Evolutionary conservation across 306 rosid species (phyloP).

Genomic region (apple (Malus domestica)): DNA sequence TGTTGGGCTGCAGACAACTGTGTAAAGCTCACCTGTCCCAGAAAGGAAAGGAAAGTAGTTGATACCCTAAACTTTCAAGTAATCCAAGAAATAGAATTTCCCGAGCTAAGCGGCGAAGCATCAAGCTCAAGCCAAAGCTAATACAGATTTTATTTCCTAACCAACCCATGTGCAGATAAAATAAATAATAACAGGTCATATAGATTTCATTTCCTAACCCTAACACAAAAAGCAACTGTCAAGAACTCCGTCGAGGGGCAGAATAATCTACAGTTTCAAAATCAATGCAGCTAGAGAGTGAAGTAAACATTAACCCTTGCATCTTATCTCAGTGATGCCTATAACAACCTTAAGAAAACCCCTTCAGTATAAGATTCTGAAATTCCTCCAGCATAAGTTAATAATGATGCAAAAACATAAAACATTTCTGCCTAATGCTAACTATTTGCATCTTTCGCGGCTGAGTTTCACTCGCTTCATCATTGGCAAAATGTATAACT

Average conservation of each 20-base stretch:
- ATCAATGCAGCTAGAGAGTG: neutral
- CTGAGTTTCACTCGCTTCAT: neutral
- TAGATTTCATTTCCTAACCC: too few relatives aligned
- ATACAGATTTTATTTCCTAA: neutral
- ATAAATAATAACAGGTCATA: neutral
- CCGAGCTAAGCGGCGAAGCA: neutral
- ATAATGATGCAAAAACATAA: neutral
- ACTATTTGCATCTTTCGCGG: neutral
- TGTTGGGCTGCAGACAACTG: conserved; percentile 76
- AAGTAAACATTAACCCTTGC: neutral
- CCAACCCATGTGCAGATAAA: neutral
- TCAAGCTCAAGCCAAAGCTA: neutral
- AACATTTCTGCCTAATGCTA: neutral
- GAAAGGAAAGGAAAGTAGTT: neutral
- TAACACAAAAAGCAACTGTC: neutral
- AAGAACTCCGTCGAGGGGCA: neutral
- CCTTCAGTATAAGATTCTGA: neutral
- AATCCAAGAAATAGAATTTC: neutral
- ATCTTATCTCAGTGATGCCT: neutral
- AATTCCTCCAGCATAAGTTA: neutral
- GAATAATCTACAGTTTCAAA: neutral
- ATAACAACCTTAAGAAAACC: neutral
- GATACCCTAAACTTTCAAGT: neutral
- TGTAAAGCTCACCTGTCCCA: conserved; percentile 60
- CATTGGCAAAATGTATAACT: neutral